Evolutionary conservation across 805 yeast species (phyloP).

Genomic region (Metschnikowia bowlesiae): DNA sequence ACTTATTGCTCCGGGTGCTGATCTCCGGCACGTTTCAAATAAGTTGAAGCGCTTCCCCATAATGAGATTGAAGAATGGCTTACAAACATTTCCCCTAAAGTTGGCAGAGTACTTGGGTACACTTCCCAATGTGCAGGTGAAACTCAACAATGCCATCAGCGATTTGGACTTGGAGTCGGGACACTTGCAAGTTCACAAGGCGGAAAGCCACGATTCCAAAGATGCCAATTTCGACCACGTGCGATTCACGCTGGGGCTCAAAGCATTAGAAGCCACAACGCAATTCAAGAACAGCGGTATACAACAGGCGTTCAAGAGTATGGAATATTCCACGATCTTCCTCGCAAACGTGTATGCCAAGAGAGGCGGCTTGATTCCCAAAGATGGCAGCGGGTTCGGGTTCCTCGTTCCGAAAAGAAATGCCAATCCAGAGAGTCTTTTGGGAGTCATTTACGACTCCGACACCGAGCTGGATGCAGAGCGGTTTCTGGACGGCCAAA

Average conservation of each 20-base stretch:
- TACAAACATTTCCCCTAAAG: constrained; percentile 48
- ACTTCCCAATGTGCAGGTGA: constrained; percentile 39
- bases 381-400: constrained; percentile 69
- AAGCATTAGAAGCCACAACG: constrained; percentile 30
- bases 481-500: constrained; percentile 14
- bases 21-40: constrained; percentile 32
- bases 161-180: constrained; percentile 18
- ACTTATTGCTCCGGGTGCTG: constrained; percentile 35
- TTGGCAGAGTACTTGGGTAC: constrained; percentile 35
- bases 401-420: constrained; percentile 66
- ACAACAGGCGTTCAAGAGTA: constrained; percentile 16
- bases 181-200: constrained; percentile 1
- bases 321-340: constrained; percentile 47
- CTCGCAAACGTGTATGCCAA: constrained; percentile 63
- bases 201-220: background rate
- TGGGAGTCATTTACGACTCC: constrained; percentile 91
- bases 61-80: constrained; percentile 53
- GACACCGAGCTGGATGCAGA: constrained; percentile 59
- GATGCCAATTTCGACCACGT: constrained; percentile 46
- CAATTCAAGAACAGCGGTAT: constrained; percentile 6
- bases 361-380: constrained; percentile 32
- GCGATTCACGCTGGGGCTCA: constrained; percentile 53
- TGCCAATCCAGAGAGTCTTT: constrained; percentile 49
- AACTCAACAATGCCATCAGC: constrained; percentile 24
- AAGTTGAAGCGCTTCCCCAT: constrained; percentile 55